A percentile compares a stretch with the other conserved stretches of the same genome.
phyloP scores from a whole-genome alignment of 2,329 filamentous ascomycete genomes.

The Apiospora phragmitis region DNA sequence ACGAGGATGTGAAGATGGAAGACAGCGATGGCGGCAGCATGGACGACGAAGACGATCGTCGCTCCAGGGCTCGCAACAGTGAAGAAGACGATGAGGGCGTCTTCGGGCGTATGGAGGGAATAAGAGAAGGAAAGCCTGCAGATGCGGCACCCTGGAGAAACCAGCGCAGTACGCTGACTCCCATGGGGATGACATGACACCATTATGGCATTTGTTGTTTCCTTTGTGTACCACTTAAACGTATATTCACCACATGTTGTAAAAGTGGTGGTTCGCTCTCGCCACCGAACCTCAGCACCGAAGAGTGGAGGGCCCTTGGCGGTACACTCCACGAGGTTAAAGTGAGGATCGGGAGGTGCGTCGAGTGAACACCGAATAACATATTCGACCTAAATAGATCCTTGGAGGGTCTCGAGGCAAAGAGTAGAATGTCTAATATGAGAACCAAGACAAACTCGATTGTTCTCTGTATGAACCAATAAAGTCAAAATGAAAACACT shows the following conservation, averaged over 20 bases:
- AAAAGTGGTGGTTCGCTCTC: slow-evolving; percentile 62
- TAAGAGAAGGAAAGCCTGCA: slow-evolving; percentile 40
- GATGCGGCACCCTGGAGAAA: slow-evolving; percentile 9
- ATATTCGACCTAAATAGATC: slow-evolving; percentile 10
- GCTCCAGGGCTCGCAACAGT: slow-evolving; percentile 60
- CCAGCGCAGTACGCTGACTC: slow-evolving; percentile 18
- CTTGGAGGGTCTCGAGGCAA: slow-evolving; percentile 9
- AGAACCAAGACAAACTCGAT: slow-evolving; percentile 1
- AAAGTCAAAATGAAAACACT: not conserved
- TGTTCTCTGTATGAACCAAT: slow-evolving; percentile 8
- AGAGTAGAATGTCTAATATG: slow-evolving; percentile 9
- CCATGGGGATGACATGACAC: slow-evolving; percentile 9
- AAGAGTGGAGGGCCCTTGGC: slow-evolving; percentile 57
- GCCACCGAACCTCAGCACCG: slow-evolving; percentile 66
- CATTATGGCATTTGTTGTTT: slow-evolving; percentile 41
- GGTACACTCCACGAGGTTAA: slow-evolving; percentile 67
- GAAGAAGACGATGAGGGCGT: slow-evolving; percentile 95
- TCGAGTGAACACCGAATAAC: slow-evolving; percentile 56
- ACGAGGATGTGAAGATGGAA: slow-evolving; percentile 67
- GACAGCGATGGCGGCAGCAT: slow-evolving; percentile 63
- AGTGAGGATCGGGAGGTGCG: slow-evolving; percentile 64
- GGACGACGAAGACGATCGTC: slow-evolving; percentile 63
- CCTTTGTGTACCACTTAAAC: slow-evolving; percentile 51
- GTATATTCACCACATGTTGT: slow-evolving; percentile 38
- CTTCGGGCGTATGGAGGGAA: slow-evolving; percentile 94